Evolutionary conservation across 1,284 basidiomycete species (phyloP).

Genomic region (Chalciporus piperatoides): DNA sequence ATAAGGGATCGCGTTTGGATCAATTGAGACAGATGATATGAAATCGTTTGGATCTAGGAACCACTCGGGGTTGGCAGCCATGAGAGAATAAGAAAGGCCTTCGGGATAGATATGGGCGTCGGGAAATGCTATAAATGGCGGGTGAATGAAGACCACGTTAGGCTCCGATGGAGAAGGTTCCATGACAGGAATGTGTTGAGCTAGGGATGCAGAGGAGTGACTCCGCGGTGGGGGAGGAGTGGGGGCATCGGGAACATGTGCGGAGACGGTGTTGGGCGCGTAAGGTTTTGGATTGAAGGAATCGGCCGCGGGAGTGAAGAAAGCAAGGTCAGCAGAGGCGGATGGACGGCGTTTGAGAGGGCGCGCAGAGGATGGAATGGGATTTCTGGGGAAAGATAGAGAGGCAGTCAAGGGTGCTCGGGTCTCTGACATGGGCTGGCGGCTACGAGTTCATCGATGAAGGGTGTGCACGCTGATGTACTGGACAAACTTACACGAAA

Average conservation of each 20-base stretch:
- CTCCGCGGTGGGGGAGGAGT: conserved; percentile 26
- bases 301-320: conserved; percentile 55
- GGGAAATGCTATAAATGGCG: conserved; percentile 65
- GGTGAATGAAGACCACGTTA: conserved; percentile 61
- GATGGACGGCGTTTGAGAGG: conserved; percentile 49
- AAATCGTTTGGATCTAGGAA: conserved; percentile 70
- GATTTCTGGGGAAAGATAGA: conserved; percentile 22
- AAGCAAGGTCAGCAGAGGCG: conserved; percentile 43
- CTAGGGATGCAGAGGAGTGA: conserved; percentile 36
- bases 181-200: conserved; percentile 50
- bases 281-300: conserved; percentile 62
- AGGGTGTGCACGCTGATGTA: background rate
- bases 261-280: conserved; percentile 35
- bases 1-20: conserved; percentile 55
- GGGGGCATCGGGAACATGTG: conserved; percentile 18
- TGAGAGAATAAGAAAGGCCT: conserved; percentile 62
- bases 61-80: conserved; percentile 72
- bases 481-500: conserved; percentile 10
- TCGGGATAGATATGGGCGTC: conserved; percentile 55
- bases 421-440: conserved; percentile 31
- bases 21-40: conserved; percentile 43
- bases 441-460: conserved; percentile 1
- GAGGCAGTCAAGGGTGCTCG: conserved; percentile 24
- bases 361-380: conserved; percentile 22
- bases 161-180: conserved; percentile 64